Percentiles rank a stretch among this genome's conserved stretches.
These are phyloP conservation scores for Tylopilus sp. DNA, from an alignment of 1,284 basidiomycete genomes.

Conservation along the genomic window DNA sequence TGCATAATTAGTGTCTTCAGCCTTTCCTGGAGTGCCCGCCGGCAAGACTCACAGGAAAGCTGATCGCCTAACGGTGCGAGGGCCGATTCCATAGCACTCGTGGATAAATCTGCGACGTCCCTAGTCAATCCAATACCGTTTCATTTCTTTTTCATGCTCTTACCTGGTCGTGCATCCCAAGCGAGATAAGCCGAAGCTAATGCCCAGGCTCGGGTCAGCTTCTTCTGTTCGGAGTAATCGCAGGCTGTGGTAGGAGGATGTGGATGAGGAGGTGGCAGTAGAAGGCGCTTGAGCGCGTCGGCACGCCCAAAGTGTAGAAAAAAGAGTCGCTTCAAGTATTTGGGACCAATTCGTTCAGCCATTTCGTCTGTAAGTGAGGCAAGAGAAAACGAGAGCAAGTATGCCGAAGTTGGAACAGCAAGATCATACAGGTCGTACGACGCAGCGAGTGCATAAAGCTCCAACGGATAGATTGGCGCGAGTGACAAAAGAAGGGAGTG, in stretches of 20 bases:
- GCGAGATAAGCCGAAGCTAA: slow-evolving; percentile 63
- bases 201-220: slow-evolving; percentile 61
- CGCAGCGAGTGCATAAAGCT: slow-evolving; percentile 58
- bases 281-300: slow-evolving; percentile 54
- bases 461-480: slow-evolving; percentile 53
- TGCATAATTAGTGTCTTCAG: slow-evolving; percentile 66
- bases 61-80: slow-evolving; percentile 56
- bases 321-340: slow-evolving; percentile 41
- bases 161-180: slow-evolving; percentile 66
- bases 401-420: slow-evolving; percentile 55
- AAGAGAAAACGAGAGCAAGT: slow-evolving; percentile 57
- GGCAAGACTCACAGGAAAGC: slow-evolving; percentile 59
- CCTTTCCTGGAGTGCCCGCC: slow-evolving; percentile 54
- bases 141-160: slow-evolving; percentile 7
- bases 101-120: slow-evolving; percentile 48
- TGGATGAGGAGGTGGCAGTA: slow-evolving; percentile 58
- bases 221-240: slow-evolving; percentile 61
- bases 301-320: slow-evolving; percentile 43
- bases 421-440: slow-evolving; percentile 53
- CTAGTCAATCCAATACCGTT: slow-evolving; percentile 10
- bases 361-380: slow-evolving; percentile 56
- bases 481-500: slow-evolving; percentile 48
- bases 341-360: slow-evolving; percentile 54
- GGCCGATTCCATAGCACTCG: slow-evolving; percentile 56
- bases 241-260: slow-evolving; percentile 56